Evolutionary conservation across 352 stramenopile genomes (phyloP).

Genomic region (Phytophthora hibernalis): DNA sequence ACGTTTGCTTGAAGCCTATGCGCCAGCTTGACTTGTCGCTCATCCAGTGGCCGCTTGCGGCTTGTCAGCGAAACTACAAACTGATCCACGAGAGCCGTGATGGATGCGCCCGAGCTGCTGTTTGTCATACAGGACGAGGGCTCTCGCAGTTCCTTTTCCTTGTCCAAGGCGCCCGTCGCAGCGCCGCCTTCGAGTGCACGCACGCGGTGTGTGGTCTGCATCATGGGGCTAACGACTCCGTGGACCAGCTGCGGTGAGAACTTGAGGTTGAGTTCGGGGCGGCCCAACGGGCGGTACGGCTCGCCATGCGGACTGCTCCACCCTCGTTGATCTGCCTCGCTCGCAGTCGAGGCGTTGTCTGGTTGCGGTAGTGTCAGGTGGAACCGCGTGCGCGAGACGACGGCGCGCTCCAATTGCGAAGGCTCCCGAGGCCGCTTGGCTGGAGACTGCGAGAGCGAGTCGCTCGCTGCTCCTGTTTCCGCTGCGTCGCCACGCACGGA

Average conservation of each 20-base stretch:
- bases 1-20: constrained; percentile 55
- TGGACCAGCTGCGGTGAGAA: constrained; percentile 61
- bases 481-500: not conserved
- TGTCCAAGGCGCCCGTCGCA: constrained; percentile 4
- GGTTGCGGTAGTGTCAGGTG: constrained; percentile 51
- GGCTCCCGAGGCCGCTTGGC: constrained; percentile 11
- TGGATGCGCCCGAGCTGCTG: not conserved
- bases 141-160: constrained; percentile 25
- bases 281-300: constrained; percentile 72
- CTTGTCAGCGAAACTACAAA: constrained; percentile 30
- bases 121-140: constrained; percentile 3
- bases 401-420: constrained; percentile 46
- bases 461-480: not conserved
- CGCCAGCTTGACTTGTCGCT: constrained; percentile 62
- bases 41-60: constrained; percentile 48
- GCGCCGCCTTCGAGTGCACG: constrained; percentile 26
- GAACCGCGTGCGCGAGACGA: constrained; percentile 62
- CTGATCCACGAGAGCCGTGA: constrained; percentile 27
- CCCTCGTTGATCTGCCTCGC: constrained; percentile 39
- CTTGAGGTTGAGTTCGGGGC: constrained; percentile 72
- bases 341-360: not conserved
- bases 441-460: not conserved
- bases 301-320: constrained; percentile 80
- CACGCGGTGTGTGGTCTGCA: constrained; percentile 47
- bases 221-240: constrained; percentile 33